A percentile compares a stretch with the other conserved stretches of the same genome.
Conservation (phyloP, 169 alveolate species). For the Plasmodium adleri region DNA sequence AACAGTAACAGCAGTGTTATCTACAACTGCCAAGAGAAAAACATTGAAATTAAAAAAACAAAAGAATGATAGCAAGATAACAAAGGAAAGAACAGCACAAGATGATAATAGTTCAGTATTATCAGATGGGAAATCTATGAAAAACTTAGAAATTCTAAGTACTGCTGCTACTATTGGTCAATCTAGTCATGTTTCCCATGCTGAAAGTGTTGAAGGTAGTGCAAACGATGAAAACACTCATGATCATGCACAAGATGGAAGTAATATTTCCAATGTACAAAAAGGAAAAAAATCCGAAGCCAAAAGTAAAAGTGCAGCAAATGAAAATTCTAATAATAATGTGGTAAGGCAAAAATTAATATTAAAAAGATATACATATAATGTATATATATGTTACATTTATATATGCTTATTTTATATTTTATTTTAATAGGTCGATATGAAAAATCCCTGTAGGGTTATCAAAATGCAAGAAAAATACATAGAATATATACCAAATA, state of each 20-base stretch:
- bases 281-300: conserved; percentile 77
- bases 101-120: conserved; percentile 82
- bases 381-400: not conserved
- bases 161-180: conserved; percentile 88
- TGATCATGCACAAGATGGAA: conserved; percentile 84
- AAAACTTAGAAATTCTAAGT: conserved; percentile 80
- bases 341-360: conserved; percentile 4
- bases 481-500: conserved; percentile 82
- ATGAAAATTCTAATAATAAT: conserved; percentile 75
- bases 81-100: conserved; percentile 67
- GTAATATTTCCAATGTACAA: conserved; percentile 26
- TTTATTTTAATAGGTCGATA: conserved; percentile 59
- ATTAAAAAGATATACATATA: not conserved
- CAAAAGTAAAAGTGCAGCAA: conserved; percentile 79
- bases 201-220: conserved; percentile 78
- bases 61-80: conserved; percentile 63
- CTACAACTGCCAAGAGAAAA: conserved; percentile 85
- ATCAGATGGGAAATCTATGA: conserved; percentile 83
- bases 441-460: conserved; percentile 94
- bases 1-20: conserved; percentile 89
- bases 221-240: conserved; percentile 60
- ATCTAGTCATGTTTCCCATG: conserved; percentile 82
- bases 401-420: conserved; percentile 78
- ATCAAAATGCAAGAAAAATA: conserved; percentile 90
- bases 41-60: conserved; percentile 77